phyloP scores from a whole-genome alignment of 352 stramenopile genomes.

The Blastocystis sp. region DNA sequence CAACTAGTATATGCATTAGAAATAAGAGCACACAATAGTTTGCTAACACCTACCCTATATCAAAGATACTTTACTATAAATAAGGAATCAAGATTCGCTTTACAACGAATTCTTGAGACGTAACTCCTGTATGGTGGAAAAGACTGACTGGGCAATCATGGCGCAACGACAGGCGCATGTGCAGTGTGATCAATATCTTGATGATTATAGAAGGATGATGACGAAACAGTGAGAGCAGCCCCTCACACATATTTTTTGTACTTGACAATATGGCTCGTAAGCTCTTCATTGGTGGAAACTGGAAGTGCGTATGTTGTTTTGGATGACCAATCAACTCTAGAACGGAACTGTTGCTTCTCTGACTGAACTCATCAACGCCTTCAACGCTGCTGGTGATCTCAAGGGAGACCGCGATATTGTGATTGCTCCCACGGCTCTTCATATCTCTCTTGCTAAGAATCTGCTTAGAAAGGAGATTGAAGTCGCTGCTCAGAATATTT shows the following conservation, averaged over 20 bases:
- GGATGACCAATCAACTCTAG: constrained; percentile 68
- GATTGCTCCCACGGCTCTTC: constrained; percentile 71
- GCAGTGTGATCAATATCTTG: background rate
- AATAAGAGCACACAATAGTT: background rate
- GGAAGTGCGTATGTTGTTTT: constrained; percentile 68
- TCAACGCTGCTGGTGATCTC: constrained; percentile 66
- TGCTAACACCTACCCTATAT: background rate
- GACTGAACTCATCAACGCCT: constrained; percentile 70
- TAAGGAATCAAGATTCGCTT: background rate
- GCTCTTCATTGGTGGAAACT: constrained; percentile 77
- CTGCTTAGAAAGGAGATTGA: constrained; percentile 69
- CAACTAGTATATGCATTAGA: background rate
- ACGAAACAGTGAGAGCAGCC: background rate
- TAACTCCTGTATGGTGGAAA: background rate
- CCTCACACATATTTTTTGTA: constrained; percentile 25
- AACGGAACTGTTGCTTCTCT: constrained; percentile 70
- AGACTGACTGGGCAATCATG: background rate
- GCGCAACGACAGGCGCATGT: background rate
- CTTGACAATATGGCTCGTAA: constrained; percentile 69
- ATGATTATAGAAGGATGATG: background rate
- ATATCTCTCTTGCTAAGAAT: constrained; percentile 69
- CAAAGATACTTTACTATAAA: constrained; percentile 3
- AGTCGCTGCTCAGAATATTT: constrained; percentile 76
- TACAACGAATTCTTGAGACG: constrained; percentile 20
- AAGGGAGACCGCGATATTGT: constrained; percentile 72